Percentiles rank a stretch among this genome's conserved stretches.
phyloP scores from a whole-genome alignment of 257 asterid genomes.

The Thymus quinquecostatus region DNA sequence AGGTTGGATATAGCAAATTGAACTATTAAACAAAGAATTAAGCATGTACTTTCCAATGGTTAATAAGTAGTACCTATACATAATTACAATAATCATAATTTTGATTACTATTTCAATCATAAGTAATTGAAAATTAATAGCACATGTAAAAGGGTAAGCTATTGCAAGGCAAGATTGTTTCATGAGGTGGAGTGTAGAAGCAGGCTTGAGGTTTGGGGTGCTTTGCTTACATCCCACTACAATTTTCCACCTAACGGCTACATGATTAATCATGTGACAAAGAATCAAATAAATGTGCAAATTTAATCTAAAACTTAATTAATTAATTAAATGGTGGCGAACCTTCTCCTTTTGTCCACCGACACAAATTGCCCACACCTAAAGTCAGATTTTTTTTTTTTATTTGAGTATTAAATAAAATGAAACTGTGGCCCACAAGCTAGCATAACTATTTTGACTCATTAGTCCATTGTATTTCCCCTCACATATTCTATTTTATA shows the following conservation, averaged over 20 bases:
- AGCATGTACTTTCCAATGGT: no score
- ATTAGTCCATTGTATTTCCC: not conserved
- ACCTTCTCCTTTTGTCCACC: slow-evolving; percentile 26
- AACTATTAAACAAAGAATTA: no score
- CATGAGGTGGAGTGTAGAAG: slow-evolving; percentile 24
- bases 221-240: slow-evolving; percentile 35
- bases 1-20: no score
- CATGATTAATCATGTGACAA: not conserved
- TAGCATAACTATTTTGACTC: not conserved
- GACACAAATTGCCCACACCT: slow-evolving; percentile 13
- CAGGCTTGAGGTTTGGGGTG: not conserved
- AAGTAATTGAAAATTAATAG: not conserved
- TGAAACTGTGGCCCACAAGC: not conserved
- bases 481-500: no score
- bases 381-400: slow-evolving; percentile 1
- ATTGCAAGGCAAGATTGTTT: not conserved
- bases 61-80: no score
- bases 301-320: not conserved
- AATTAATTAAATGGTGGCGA: not conserved
- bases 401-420: not conserved
- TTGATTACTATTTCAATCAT: no score
- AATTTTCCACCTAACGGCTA: slow-evolving; percentile 28
- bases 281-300: not conserved
- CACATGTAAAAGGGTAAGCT: not conserved
- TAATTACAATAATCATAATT: no score